Evolutionary conservation across 129 eudicot genomes (phyloP).

Genomic region (Flaveria brownii): DNA sequence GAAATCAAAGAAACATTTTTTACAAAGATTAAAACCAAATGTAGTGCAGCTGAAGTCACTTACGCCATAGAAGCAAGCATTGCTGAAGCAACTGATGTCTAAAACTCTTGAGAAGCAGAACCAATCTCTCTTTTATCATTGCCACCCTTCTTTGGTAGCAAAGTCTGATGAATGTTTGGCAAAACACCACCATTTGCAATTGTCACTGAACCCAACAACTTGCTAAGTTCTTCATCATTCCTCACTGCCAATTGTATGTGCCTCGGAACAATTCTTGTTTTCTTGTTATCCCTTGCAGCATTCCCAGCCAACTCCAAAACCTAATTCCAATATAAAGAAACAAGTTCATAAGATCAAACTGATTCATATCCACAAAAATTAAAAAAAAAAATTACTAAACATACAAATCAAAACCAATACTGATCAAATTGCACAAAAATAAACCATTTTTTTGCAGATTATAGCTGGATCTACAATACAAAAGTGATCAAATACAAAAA

Average conservation of each 20-base stretch:
- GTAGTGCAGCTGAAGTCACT: not conserved
- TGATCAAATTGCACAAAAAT: too few relatives aligned
- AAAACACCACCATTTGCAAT: constrained; percentile 81
- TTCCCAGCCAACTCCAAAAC: constrained; percentile 77
- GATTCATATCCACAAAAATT: not conserved
- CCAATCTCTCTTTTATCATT: constrained; percentile 49
- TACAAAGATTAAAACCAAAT: not conserved
- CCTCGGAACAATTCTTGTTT: constrained; percentile 59
- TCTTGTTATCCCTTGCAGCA: constrained; percentile 84
- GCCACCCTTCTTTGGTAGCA: constrained; percentile 58
- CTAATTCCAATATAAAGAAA: constrained; percentile 14
- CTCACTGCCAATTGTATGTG: constrained; percentile 83
- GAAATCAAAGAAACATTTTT: not conserved
- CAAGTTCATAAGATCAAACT: not conserved
- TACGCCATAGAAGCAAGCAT: not conserved
- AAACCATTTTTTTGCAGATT: too few relatives aligned
- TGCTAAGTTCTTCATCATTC: constrained; percentile 78
- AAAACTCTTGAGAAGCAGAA: constrained; percentile 72
- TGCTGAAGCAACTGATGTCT: not conserved
- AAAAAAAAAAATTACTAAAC: not conserved
- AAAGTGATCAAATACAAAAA: too few relatives aligned
- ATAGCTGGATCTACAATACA: too few relatives aligned
- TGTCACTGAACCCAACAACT: constrained; percentile 60
- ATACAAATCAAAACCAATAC: not conserved
- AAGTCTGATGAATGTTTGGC: constrained; percentile 50